phyloP scores from a whole-genome alignment of 306 rosid genomes.

The Trifolium repens region DNA sequence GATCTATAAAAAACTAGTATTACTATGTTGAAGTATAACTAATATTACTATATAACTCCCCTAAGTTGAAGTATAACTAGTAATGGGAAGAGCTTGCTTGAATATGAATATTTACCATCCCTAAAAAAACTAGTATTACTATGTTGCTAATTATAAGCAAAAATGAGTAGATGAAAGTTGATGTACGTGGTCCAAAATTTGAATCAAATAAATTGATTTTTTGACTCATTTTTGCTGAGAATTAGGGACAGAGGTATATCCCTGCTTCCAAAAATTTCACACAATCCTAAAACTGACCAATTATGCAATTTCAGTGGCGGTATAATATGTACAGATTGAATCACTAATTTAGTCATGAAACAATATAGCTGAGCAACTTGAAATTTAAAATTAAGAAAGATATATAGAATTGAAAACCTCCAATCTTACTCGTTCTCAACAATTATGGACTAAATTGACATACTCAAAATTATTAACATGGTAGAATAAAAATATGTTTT shows the following conservation, averaged over 20 bases:
- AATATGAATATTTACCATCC: background rate
- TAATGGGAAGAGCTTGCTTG: background rate
- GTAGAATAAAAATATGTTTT: background rate
- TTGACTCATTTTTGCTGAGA: too few species aligned
- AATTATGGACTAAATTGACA: background rate
- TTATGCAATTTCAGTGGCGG: background rate
- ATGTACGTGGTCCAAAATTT: too few species aligned
- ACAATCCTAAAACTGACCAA: background rate
- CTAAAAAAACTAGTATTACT: too few species aligned
- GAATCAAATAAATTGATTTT: too few species aligned
- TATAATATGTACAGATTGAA: background rate
- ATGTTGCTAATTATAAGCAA: too few species aligned
- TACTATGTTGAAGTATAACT: too few species aligned
- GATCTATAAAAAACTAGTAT: too few species aligned
- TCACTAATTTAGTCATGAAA: background rate
- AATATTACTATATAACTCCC: too few species aligned
- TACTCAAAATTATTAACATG: background rate
- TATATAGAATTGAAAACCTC: background rate
- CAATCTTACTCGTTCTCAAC: background rate
- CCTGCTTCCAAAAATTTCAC: background rate
- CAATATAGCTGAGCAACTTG: background rate
- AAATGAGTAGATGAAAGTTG: too few species aligned
- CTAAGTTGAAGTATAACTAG: too few species aligned
- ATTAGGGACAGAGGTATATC: background rate
- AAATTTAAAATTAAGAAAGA: background rate